A percentile compares a stretch with the other conserved stretches of the same genome.
Evolutionary conservation across 163 green algal species (phyloP).

Genomic region (Chloromonas sp.): DNA sequence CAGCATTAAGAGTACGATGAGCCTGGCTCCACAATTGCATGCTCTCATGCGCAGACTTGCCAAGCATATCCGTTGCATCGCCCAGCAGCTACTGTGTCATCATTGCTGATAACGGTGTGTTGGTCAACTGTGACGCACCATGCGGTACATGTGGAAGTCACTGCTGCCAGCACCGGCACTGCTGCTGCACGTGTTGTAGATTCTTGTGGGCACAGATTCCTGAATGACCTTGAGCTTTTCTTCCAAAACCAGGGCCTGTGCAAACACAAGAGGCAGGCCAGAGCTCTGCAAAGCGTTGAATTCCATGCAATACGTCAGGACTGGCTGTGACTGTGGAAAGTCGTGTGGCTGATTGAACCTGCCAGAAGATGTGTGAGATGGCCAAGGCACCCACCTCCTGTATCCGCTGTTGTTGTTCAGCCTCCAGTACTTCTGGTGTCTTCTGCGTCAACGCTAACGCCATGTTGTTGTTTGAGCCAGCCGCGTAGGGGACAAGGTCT

Average conservation of each 20-base stretch:
- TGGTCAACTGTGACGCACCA: conserved; percentile 16
- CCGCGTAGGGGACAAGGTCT: neutral
- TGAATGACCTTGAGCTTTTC: conserved; percentile 81
- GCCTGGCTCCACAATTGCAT: too few relatives aligned
- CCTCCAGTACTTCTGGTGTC: neutral
- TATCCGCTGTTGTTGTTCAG: neutral
- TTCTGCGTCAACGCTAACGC: neutral
- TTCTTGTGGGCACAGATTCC: conserved; percentile 70
- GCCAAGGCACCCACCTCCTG: neutral
- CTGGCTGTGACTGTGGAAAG: too few relatives aligned
- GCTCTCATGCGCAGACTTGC: too few relatives aligned
- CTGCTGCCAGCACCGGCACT: conserved; percentile 74
- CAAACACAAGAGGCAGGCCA: too few relatives aligned
- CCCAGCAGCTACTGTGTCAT: too few relatives aligned
- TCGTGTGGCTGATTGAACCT: too few relatives aligned
- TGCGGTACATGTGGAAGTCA: conserved; percentile 82
- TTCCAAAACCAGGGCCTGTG: conserved; percentile 72
- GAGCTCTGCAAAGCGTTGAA: too few relatives aligned
- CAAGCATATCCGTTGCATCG: too few relatives aligned
- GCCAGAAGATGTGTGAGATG: too few relatives aligned
- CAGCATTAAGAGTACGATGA: too few relatives aligned
- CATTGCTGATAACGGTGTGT: too few relatives aligned
- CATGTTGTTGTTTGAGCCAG: neutral
- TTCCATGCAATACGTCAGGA: too few relatives aligned
- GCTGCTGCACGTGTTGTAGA: conserved; percentile 67